Percentiles rank a stretch among this genome's conserved stretches.
Evolutionary conservation across 2,329 filamentous ascomycete species (phyloP).

Genomic region (Fusarium sp.): DNA sequence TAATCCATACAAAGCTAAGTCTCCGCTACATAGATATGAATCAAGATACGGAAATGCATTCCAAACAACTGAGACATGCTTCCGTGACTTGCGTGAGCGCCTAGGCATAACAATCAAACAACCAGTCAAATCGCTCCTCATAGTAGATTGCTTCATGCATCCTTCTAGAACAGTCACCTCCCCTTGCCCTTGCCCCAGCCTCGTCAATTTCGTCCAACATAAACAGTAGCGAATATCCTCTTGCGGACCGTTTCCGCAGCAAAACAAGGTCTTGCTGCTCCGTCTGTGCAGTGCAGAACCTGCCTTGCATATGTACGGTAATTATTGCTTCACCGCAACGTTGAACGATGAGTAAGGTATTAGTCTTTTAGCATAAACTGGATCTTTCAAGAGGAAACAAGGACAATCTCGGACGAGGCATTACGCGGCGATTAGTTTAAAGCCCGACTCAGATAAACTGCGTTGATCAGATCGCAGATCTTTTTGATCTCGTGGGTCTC

Average conservation of each 20-base stretch:
- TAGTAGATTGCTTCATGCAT: constrained; percentile 29
- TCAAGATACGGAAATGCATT: neutral
- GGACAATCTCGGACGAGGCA: neutral
- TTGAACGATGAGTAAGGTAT: constrained; percentile 15
- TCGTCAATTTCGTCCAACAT: constrained; percentile 14
- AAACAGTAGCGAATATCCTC: neutral
- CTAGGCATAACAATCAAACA: neutral
- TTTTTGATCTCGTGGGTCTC: constrained; percentile 20
- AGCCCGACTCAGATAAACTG: constrained; percentile 9
- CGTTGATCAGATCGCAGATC: constrained; percentile 37
- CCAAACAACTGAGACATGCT: constrained; percentile 31
- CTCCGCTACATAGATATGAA: constrained; percentile 2
- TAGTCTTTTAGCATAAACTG: neutral
- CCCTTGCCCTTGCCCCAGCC: constrained; percentile 5
- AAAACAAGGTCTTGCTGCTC: constrained; percentile 10
- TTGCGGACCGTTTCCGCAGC: neutral
- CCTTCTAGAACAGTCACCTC: constrained; percentile 29
- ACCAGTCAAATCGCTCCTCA: constrained; percentile 17
- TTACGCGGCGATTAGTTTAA: constrained; percentile 4
- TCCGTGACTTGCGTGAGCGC: constrained; percentile 11
- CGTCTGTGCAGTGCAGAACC: neutral
- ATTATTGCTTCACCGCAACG: constrained; percentile 37
- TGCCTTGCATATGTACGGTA: constrained; percentile 24
- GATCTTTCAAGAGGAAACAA: neutral
- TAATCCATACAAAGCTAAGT: constrained; percentile 22